Conservation (phyloP, 1,284 basidiomycete genomes). For the Pseudozyma flocculosa region DNA sequence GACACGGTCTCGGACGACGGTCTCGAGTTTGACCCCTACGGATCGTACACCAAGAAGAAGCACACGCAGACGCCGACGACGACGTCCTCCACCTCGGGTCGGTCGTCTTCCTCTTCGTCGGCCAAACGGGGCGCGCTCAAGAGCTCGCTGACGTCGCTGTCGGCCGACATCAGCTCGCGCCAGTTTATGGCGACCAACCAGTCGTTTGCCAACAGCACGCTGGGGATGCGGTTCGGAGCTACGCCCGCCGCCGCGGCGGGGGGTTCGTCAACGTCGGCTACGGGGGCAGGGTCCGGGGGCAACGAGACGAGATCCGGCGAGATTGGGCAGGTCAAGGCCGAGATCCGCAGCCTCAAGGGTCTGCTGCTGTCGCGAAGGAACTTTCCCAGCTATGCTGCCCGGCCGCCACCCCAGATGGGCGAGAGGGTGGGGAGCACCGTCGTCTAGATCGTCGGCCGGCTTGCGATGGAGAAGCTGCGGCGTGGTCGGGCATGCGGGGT, state of each 20-base stretch:
- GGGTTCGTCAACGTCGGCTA: background rate
- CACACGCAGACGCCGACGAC: conserved; percentile 22
- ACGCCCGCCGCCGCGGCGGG: too few relatives aligned
- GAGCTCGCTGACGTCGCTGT: conserved; percentile 17
- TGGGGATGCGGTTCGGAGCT: background rate
- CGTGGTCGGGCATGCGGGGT: too few relatives aligned
- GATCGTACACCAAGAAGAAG: conserved; percentile 32
- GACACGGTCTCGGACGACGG: conserved; percentile 29
- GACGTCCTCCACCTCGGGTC: background rate
- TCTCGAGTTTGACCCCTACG: conserved; percentile 44
- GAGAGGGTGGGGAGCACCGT: too few relatives aligned
- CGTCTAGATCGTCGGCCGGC: too few relatives aligned
- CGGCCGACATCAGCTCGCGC: conserved; percentile 32
- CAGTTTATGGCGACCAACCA: conserved; percentile 9
- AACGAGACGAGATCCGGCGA: conserved; percentile 12
- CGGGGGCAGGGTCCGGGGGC: background rate
- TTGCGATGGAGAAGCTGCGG: too few relatives aligned
- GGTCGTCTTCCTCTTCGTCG: conserved; percentile 6
- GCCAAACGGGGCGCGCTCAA: conserved; percentile 10
- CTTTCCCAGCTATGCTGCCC: conserved; percentile 35
- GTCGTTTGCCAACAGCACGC: conserved; percentile 14
- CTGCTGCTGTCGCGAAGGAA: conserved; percentile 48
- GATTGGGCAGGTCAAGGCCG: conserved; percentile 52
- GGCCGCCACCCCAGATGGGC: conserved; percentile 28
- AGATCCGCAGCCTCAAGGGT: conserved; percentile 53